Conservation (phyloP, 805 yeast genomes). For the Kazachstania viticola region DNA sequence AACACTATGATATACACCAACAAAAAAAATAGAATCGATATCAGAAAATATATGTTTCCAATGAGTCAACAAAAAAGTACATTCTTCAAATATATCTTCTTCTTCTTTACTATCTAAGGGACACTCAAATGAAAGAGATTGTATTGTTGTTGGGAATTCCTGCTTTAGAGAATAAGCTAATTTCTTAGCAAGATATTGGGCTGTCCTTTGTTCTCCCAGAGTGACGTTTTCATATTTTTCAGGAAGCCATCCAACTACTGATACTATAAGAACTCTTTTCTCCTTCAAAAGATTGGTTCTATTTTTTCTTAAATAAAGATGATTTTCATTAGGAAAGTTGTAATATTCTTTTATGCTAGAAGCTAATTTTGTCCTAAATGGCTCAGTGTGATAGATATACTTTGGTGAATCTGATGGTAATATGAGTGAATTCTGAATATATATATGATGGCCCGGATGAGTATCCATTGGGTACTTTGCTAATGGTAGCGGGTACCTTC, state of each 20-base stretch:
- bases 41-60: constrained; percentile 39
- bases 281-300: constrained; percentile 10
- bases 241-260: constrained; percentile 24
- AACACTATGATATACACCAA: constrained; percentile 43
- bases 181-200: constrained; percentile 19
- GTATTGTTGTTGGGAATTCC: constrained; percentile 13
- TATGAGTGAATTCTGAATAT: constrained; percentile 20
- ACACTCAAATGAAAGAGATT: constrained; percentile 27
- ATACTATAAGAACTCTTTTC: constrained; percentile 20
- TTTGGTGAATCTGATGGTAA: constrained; percentile 21
- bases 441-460: constrained; percentile 13
- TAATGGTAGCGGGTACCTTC: constrained; percentile 19
- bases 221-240: constrained; percentile 23
- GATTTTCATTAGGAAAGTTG: constrained; percentile 27
- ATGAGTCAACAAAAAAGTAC: constrained; percentile 33
- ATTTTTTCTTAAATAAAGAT: constrained; percentile 26
- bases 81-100: constrained; percentile 31
- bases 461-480: constrained; percentile 14
- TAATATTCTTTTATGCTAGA: constrained; percentile 29
- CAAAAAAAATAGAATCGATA: constrained; percentile 38
- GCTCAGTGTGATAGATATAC: constrained; percentile 22
- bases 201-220: constrained; percentile 18
- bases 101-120: constrained; percentile 21
- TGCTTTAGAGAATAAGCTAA: constrained; percentile 23
- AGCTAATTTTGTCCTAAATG: constrained; percentile 26